Percentiles rank a stretch among this genome's conserved stretches.
Conservation (phyloP, 371 early-diverging fungal species). For the Apophysomyces ossiformis region DNA sequence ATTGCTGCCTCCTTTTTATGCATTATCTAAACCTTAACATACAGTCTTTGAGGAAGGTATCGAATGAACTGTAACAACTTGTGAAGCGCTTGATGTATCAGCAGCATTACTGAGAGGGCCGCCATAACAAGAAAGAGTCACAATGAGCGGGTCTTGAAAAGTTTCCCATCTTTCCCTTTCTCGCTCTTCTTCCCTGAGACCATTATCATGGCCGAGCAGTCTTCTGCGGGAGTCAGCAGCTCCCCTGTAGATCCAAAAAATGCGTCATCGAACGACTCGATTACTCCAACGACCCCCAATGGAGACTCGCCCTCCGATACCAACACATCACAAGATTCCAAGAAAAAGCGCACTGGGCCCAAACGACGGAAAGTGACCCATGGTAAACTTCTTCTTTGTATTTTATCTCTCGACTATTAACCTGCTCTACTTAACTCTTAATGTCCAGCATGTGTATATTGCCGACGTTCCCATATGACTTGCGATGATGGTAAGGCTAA, state of each 20-base stretch:
- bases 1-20: no score
- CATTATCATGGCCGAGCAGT: not conserved
- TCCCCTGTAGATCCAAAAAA: not conserved
- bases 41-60: no score
- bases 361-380: conserved; percentile 78
- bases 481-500: conserved; percentile 71
- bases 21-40: no score
- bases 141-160: not conserved
- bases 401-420: not conserved
- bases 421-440: not conserved
- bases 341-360: conserved; percentile 70
- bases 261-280: not conserved
- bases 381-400: conserved; percentile 40
- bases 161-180: not conserved
- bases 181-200: not conserved
- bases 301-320: conserved; percentile 15
- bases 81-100: no score
- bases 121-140: not conserved
- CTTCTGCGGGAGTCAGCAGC: not conserved
- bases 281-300: conserved; percentile 11
- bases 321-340: conserved; percentile 41
- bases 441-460: conserved; percentile 49
- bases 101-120: not conserved
- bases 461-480: conserved; percentile 88
- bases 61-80: no score